These are phyloP conservation scores for Phlyctochytrium bullatum DNA, from an alignment of 192 early-diverging fungal species.

Conservation along the genomic window DNA sequence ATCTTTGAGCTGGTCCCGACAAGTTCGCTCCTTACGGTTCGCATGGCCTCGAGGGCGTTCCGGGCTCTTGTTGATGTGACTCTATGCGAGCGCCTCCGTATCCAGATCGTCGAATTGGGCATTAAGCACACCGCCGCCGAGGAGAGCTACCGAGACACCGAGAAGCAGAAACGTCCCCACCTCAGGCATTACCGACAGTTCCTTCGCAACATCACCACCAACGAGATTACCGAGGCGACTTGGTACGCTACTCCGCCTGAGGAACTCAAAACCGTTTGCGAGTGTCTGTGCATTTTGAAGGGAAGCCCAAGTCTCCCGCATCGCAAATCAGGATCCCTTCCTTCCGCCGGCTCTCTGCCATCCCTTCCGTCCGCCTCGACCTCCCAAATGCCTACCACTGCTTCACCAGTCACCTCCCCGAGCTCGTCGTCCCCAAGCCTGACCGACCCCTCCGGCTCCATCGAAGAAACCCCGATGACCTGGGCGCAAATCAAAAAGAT, in stretches of 20 bases:
- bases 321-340: background rate
- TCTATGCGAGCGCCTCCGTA: slow-evolving; percentile 28
- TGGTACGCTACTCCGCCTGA: slow-evolving; percentile 50
- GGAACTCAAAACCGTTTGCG: slow-evolving; percentile 51
- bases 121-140: background rate
- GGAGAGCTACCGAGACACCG: background rate
- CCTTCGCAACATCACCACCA: slow-evolving; percentile 32
- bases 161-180: slow-evolving; percentile 30
- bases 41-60: slow-evolving; percentile 24
- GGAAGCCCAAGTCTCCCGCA: slow-evolving; percentile 7
- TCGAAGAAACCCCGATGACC: slow-evolving; percentile 18
- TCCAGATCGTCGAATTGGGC: slow-evolving; percentile 1
- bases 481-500: slow-evolving; percentile 45
- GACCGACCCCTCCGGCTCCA: background rate
- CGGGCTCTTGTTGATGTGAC: slow-evolving; percentile 32
- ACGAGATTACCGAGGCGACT: slow-evolving; percentile 44
- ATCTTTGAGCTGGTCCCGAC: slow-evolving; percentile 27
- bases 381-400: background rate
- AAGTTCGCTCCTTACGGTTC: slow-evolving; percentile 24
- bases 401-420: background rate
- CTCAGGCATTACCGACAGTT: slow-evolving; percentile 46
- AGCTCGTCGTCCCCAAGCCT: background rate
- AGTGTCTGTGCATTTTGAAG: slow-evolving; percentile 48
- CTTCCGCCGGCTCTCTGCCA: background rate
- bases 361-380: background rate